phyloP scores from a whole-genome alignment of 345 rosid species.

The Diplotaxis tenuifolia region DNA sequence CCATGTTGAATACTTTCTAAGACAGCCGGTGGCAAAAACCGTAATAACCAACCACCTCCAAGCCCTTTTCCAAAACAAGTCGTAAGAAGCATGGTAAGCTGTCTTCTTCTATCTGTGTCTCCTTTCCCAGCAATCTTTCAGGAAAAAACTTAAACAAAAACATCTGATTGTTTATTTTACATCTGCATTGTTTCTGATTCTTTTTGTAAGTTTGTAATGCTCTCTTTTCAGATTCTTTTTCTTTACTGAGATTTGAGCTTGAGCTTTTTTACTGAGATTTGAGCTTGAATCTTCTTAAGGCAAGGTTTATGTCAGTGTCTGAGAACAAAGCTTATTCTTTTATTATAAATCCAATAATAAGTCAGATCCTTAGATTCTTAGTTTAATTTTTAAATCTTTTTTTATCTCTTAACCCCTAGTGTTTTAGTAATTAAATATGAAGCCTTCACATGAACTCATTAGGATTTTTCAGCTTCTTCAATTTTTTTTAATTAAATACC shows the following conservation, averaged over 20 bases:
- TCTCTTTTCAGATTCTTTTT: background rate
- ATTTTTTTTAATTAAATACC: background rate
- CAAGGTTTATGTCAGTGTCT: background rate
- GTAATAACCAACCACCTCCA: background rate
- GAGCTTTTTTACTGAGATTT: background rate
- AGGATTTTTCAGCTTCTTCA: background rate
- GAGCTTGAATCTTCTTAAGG: background rate
- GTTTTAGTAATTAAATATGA: background rate
- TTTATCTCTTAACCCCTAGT: too few relatives aligned
- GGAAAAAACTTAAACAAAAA: background rate
- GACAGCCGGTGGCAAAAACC: background rate
- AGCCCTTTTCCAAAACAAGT: background rate
- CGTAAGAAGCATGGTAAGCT: background rate
- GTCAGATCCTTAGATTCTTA: conserved; percentile 11
- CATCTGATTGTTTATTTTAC: background rate
- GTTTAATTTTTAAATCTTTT: background rate
- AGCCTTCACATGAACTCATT: background rate
- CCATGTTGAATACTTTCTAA: background rate
- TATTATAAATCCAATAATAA: too few relatives aligned
- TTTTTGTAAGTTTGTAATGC: background rate
- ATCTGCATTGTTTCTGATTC: background rate
- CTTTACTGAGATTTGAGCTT: background rate
- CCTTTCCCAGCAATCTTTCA: background rate
- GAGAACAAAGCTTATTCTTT: background rate
- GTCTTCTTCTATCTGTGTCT: background rate